Conservation (phyloP, 306 rosid genomes). For the Astragalus membranaceus region DNA sequence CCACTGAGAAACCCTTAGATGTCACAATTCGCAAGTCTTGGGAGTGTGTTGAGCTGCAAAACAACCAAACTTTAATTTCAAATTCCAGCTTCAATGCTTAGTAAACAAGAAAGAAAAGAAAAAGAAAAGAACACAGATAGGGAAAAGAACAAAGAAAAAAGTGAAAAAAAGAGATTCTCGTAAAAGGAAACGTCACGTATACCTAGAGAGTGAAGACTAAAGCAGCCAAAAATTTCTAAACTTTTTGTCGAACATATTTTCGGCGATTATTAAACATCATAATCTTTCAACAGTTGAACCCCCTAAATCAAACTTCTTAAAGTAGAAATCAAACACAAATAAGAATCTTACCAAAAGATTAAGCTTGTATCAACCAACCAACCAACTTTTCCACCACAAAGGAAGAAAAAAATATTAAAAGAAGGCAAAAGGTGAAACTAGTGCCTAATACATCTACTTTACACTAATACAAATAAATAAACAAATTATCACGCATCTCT, state of each 20-base stretch:
- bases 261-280: conserved; percentile 16
- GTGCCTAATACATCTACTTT: not conserved
- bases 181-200: conserved; percentile 49
- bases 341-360: conserved; percentile 14
- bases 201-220: conserved; percentile 37
- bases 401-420: not conserved
- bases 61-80: conserved; percentile 25
- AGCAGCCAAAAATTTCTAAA: conserved; percentile 35
- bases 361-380: conserved; percentile 12
- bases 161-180: conserved; percentile 34
- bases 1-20: conserved; percentile 18
- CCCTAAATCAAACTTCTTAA: conserved; percentile 18
- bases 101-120: conserved; percentile 27
- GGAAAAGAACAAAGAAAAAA: conserved; percentile 50
- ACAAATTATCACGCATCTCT: not conserved
- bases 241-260: conserved; percentile 49
- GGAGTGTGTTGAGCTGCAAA: conserved; percentile 42
- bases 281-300: conserved; percentile 8
- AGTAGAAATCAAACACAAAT: not conserved
- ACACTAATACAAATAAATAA: not conserved
- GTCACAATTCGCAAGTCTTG: conserved; percentile 12
- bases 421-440: not conserved
- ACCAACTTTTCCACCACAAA: not conserved
- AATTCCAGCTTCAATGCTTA: conserved; percentile 30
- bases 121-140: conserved; percentile 21